A percentile compares a stretch with the other conserved stretches of the same genome.
phyloP scores from a whole-genome alignment of 257 asterid genomes.

The Avicennia marina region DNA sequence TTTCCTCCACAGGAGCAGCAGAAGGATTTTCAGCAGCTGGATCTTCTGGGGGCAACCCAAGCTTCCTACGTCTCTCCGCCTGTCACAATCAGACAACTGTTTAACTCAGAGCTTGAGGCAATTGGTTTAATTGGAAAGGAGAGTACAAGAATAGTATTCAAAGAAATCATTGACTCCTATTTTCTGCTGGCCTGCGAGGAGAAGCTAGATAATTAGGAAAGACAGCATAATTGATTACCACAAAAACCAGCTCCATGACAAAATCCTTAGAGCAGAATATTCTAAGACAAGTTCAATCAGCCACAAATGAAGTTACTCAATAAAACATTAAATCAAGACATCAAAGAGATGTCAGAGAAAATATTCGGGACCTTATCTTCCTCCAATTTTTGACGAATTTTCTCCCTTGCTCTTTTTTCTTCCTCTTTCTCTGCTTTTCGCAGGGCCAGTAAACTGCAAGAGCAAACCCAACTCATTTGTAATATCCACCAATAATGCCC shows the following conservation, averaged over 20 bases:
- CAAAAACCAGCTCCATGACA: background rate
- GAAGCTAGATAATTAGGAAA: background rate
- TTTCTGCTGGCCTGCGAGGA: background rate
- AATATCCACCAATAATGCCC: constrained; percentile 2
- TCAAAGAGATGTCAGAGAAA: constrained; percentile 3
- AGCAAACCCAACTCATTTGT: constrained; percentile 18
- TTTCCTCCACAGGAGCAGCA: constrained; percentile 81
- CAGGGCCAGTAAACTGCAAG: constrained; percentile 67
- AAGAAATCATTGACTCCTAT: background rate
- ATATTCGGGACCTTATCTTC: constrained; percentile 76
- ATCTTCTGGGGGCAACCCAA: constrained; percentile 87
- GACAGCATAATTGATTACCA: background rate
- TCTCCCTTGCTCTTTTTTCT: constrained; percentile 87
- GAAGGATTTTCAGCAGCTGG: constrained; percentile 59
- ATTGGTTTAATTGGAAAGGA: background rate
- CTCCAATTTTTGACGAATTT: constrained; percentile 89
- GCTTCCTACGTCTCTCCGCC: constrained; percentile 98
- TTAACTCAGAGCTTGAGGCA: constrained; percentile 17
- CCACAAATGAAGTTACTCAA: background rate
- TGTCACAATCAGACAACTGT: constrained; percentile 28
- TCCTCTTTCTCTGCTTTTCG: constrained; percentile 98
- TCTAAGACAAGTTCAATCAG: background rate
- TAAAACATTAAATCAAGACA: constrained; percentile 5
- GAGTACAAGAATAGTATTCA: too few species aligned
- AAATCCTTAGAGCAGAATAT: background rate